Percentiles rank a stretch among this genome's conserved stretches.
These are phyloP conservation scores for Oryza punctata DNA, from an alignment of 176 grass and related monocot genomes.

Conservation along the genomic window DNA sequence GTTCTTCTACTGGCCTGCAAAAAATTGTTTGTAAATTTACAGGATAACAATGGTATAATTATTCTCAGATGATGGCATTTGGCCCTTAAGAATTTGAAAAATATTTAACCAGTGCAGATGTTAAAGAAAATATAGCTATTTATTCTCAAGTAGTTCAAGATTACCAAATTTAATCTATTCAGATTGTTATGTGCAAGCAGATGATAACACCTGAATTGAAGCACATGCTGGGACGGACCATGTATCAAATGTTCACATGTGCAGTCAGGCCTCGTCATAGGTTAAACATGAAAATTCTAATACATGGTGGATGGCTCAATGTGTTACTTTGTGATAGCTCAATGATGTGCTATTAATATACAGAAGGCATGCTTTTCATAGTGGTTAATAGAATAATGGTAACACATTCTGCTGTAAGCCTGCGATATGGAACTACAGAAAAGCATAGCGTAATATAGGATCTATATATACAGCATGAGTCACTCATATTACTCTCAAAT, in stretches of 20 bases:
- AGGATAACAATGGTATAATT: neutral
- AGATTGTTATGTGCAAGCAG: conserved; percentile 15
- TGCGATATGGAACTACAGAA: conserved; percentile 19
- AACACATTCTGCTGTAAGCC: conserved; percentile 4
- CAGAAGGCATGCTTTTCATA: neutral
- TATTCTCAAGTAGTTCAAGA: neutral
- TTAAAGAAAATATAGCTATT: neutral
- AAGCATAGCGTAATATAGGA: conserved; percentile 23
- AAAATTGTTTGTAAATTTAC: neutral
- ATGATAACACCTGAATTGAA: neutral
- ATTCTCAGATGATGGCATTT: neutral
- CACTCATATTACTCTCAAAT: conserved; percentile 11
- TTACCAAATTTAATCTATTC: neutral
- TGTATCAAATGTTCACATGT: neutral
- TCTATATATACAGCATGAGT: conserved; percentile 31
- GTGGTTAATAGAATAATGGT: neutral
- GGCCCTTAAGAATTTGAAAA: conserved; percentile 16
- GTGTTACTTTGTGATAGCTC: neutral
- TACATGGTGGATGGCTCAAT: neutral
- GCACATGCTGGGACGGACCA: neutral
- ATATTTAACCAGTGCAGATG: neutral
- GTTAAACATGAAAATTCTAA: conserved; percentile 20
- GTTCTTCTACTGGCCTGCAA: neutral
- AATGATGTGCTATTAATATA: neutral
- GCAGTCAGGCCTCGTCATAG: neutral